Percentiles rank a stretch among this genome's conserved stretches.
Conservation (phyloP, 495 filamentous ascomycete species). For the Rhizodiscina lignyota region DNA sequence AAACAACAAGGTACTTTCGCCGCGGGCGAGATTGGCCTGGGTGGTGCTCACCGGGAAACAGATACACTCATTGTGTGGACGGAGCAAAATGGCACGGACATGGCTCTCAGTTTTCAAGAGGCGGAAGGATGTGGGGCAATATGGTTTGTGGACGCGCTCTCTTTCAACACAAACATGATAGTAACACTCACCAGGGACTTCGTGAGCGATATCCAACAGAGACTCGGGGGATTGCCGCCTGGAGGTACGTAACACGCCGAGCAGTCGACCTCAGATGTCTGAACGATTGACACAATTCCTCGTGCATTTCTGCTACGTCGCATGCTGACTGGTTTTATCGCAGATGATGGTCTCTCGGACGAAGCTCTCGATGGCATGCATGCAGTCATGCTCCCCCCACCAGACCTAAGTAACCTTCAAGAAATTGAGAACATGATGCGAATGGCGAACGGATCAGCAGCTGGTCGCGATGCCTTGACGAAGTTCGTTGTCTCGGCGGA, state of each 20-base stretch:
- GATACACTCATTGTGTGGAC: slow-evolving; percentile 99
- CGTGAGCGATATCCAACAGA: slow-evolving; percentile 67
- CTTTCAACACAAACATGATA: not conserved
- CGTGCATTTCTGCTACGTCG: not conserved
- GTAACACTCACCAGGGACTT: slow-evolving; percentile 52
- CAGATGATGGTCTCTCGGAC: slow-evolving; percentile 83
- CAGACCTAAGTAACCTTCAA: slow-evolving; percentile 59
- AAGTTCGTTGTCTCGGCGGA: slow-evolving; percentile 73
- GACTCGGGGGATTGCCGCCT: slow-evolving; percentile 21
- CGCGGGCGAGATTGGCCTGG: not conserved
- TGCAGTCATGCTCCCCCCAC: slow-evolving; percentile 55
- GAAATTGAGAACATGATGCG: slow-evolving; percentile 77
- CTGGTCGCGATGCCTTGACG: slow-evolving; percentile 72
- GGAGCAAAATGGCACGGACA: slow-evolving; percentile 71
- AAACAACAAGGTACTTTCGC: slow-evolving; percentile 76
- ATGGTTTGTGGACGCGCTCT: slow-evolving; percentile 41
- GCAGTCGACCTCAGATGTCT: too few relatives aligned
- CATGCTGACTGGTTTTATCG: not conserved
- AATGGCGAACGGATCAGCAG: slow-evolving; percentile 49
- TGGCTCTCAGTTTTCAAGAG: slow-evolving; percentile 98
- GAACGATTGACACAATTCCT: too few relatives aligned
- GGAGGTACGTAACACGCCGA: slow-evolving; percentile 11
- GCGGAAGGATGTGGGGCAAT: slow-evolving; percentile 85
- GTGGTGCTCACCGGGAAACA: slow-evolving; percentile 18
- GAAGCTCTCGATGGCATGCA: slow-evolving; percentile 57